Evolutionary conservation across 75 land plant species (phyloP), one percentile per base, ranked within the genome.

Genomic region (Selaginella moellendorffii): DNA sequence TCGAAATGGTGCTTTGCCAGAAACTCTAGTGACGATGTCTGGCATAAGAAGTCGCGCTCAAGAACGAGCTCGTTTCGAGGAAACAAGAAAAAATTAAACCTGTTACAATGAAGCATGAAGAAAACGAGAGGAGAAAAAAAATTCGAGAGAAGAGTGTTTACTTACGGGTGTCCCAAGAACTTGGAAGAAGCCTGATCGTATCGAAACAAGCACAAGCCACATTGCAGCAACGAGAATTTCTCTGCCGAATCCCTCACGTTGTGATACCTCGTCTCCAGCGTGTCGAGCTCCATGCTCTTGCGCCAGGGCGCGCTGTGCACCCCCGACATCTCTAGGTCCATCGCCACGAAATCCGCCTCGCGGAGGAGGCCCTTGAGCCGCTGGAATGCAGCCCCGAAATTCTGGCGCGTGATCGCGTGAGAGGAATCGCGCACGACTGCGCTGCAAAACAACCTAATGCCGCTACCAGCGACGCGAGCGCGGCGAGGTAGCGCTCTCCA

Each of bases 261-360:
- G 54, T 80, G 77, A 65, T 83, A 36, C 53, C 79, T 63, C 0
- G 87, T 81, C 28, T 85, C 81, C 25, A 58, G 63, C 26, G 84
- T 73, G 59, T 92, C 96, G 53, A 85, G 79, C 65, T 76, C 83
- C 54, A 76, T 69, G 22, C 75, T 53, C 24, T 80, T 80, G 19
- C 96, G 66, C 96, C 97, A 92, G 24, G 84, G 86, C 17, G 96
- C 85, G 52, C 85, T 81, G 60, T 77, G 74, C 58, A 88, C 62
- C 18, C 97, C 97, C 17, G 85, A 85, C 96, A 92, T 88, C 66
- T 85, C 97, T 62, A 83, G 61, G 64, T 92, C 96, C 27, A 92
- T 58, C 1, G 97, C 78, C 22, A 92, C 80, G 69, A 92, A 92
- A 53, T 88, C 87, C 10, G 96, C 78, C 12, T 63, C 77, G n/a